These are phyloP conservation scores for Pyrenopolyporus hunteri DNA, from an alignment of 495 filamentous ascomycete genomes.

Conservation along the genomic window DNA sequence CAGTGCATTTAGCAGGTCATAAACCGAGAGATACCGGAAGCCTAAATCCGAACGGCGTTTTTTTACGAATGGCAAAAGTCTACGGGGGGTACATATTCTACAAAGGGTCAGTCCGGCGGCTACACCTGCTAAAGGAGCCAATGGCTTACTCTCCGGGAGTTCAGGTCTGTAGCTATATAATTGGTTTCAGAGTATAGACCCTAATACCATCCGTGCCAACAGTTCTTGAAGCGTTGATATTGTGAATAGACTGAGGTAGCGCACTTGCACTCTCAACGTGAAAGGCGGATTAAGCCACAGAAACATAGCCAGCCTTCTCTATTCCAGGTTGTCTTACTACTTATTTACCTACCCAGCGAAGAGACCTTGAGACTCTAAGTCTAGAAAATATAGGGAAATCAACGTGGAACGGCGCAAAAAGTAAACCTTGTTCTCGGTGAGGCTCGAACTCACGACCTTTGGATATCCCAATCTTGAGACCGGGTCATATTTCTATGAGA, in stretches of 20 bases:
- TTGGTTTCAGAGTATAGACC: not conserved
- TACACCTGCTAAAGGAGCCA: not conserved
- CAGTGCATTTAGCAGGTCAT: slow-evolving; percentile 5
- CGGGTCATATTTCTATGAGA: slow-evolving; percentile 10
- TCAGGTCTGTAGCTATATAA: not conserved
- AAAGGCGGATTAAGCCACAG: too few species aligned
- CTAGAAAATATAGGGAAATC: too few species aligned
- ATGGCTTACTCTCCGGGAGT: not conserved
- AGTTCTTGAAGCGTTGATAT: not conserved
- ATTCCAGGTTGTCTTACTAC: too few species aligned
- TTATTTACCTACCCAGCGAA: too few species aligned
- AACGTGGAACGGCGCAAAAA: too few species aligned
- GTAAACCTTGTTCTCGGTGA: not conserved
- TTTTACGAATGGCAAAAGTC: slow-evolving; percentile 16
- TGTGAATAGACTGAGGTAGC: not conserved
- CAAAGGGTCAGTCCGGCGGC: not conserved
- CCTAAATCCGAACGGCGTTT: slow-evolving; percentile 6
- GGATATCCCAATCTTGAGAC: slow-evolving; percentile 9
- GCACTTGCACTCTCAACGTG: not conserved
- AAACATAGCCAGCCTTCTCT: too few species aligned
- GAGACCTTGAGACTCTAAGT: too few species aligned
- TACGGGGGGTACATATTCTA: not conserved
- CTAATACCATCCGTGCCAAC: not conserved
- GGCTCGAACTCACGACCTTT: slow-evolving; percentile 16
- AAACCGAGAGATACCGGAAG: not conserved